Evolutionary conservation across 2,329 filamentous ascomycete genomes (phyloP).

Genomic region (Septoria linicola): DNA sequence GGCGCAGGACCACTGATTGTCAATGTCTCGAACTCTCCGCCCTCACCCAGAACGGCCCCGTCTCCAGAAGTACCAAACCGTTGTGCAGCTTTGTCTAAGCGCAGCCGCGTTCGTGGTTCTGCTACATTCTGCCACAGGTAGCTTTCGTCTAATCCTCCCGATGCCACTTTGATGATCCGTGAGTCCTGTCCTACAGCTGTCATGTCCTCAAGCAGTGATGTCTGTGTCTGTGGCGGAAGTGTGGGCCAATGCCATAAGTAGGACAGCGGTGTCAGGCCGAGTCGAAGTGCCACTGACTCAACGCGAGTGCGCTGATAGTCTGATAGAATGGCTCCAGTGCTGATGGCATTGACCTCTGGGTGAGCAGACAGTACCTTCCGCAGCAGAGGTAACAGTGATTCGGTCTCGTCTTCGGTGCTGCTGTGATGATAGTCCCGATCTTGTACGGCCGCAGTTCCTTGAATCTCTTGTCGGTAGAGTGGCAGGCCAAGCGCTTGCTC

Average conservation of each 20-base stretch:
- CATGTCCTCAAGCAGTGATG: constrained; percentile 76
- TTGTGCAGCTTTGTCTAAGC: constrained; percentile 56
- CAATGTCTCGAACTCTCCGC: constrained; percentile 93
- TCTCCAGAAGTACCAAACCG: constrained; percentile 65
- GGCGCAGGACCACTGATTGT: constrained; percentile 73
- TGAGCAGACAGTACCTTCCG: constrained; percentile 63
- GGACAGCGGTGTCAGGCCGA: constrained; percentile 79
- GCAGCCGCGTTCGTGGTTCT: constrained; percentile 48
- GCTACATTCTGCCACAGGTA: constrained; percentile 82
- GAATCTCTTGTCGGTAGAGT: constrained; percentile 76
- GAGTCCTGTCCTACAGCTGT: constrained; percentile 72
- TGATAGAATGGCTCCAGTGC: constrained; percentile 86
- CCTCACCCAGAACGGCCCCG: constrained; percentile 82
- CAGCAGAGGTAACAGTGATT: constrained; percentile 79
- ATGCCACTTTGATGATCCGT: constrained; percentile 93
- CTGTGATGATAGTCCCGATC: constrained; percentile 65
- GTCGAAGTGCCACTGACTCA: constrained; percentile 80
- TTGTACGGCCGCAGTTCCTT: constrained; percentile 67
- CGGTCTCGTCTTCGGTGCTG: constrained; percentile 70
- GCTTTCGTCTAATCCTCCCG: constrained; percentile 76
- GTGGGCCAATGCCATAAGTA: constrained; percentile 90
- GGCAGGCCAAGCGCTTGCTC: constrained; percentile 74
- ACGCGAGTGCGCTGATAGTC: constrained; percentile 96
- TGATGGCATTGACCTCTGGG: constrained; percentile 81
- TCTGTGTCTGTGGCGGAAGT: constrained; percentile 57